Percentiles rank a stretch among this genome's conserved stretches.
Evolutionary conservation across 2,329 filamentous ascomycete genomes (phyloP).

Genomic region (Exophiala calicioides): DNA sequence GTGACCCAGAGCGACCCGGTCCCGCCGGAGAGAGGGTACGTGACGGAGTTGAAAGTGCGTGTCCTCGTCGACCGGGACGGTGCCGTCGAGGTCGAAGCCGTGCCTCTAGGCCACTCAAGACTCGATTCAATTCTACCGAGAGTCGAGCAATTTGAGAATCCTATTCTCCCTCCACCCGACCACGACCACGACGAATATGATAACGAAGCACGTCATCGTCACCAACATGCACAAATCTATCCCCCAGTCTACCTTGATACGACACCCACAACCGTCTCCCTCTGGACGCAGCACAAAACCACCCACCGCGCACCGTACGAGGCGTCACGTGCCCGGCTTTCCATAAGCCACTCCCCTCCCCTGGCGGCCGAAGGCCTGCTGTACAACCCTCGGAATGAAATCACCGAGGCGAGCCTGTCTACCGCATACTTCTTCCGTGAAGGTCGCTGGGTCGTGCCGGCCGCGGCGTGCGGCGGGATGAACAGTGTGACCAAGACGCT

Average conservation of each 20-base stretch:
- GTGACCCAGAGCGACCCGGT: background rate
- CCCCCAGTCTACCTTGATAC: slow-evolving; percentile 45
- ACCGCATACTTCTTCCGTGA: slow-evolving; percentile 76
- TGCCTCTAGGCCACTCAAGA: slow-evolving; percentile 21
- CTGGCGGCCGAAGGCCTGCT: slow-evolving; percentile 71
- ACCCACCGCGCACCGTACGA: slow-evolving; percentile 73
- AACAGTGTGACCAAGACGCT: slow-evolving; percentile 79
- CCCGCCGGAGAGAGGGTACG: background rate
- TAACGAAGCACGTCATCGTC: no score
- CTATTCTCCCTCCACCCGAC: no score
- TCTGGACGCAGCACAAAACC: slow-evolving; percentile 86
- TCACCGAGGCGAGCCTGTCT: slow-evolving; percentile 85
- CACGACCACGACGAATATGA: no score
- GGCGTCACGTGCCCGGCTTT: slow-evolving; percentile 63
- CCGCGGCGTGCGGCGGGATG: slow-evolving; percentile 75
- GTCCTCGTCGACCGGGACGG: slow-evolving; percentile 16
- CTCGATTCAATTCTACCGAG: no score
- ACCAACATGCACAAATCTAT: no score
- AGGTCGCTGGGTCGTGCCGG: slow-evolving; percentile 76
- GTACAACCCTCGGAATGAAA: slow-evolving; percentile 61
- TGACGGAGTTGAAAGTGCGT: slow-evolving; percentile 10
- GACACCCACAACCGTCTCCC: slow-evolving; percentile 51
- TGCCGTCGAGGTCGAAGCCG: slow-evolving; percentile 11
- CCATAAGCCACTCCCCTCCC: slow-evolving; percentile 46
- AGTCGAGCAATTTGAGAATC: no score